A percentile compares a stretch with the other conserved stretches of the same genome.
Evolutionary conservation across 75 land plant genomes (phyloP).

Genomic region (Selaginella moellendorffii): DNA sequence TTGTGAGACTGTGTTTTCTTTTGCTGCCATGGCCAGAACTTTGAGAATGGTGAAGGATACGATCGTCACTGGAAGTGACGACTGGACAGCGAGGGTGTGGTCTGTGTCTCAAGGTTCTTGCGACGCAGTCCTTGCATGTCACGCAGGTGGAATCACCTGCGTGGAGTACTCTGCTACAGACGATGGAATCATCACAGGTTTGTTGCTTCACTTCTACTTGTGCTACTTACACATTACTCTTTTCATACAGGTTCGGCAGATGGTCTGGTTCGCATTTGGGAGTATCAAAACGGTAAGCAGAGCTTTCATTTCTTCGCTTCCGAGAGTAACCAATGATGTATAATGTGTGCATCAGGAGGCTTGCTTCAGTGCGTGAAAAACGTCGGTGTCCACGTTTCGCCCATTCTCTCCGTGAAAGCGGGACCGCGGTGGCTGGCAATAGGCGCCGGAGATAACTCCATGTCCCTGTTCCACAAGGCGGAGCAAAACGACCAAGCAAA

Average conservation of each 20-base stretch:
- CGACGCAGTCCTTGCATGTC: slow-evolving; percentile 89
- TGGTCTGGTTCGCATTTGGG: slow-evolving; percentile 92
- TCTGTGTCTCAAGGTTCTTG: slow-evolving; percentile 79
- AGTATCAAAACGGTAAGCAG: slow-evolving; percentile 56
- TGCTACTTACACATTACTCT: not conserved
- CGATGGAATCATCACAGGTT: slow-evolving; percentile 89
- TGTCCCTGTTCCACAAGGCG: slow-evolving; percentile 89
- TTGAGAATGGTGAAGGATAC: slow-evolving; percentile 88
- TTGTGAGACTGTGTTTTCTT: not conserved
- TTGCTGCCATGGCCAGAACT: slow-evolving; percentile 33
- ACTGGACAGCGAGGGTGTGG: slow-evolving; percentile 98
- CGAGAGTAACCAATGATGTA: slow-evolving; percentile 69
- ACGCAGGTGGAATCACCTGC: slow-evolving; percentile 73
- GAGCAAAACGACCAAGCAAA: slow-evolving; percentile 47
- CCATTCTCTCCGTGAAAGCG: slow-evolving; percentile 71
- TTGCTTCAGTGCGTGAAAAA: slow-evolving; percentile 61
- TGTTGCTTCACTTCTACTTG: not conserved
- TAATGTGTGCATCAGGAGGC: slow-evolving; percentile 31
- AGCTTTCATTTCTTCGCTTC: slow-evolving; percentile 35
- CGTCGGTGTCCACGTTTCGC: slow-evolving; percentile 49
- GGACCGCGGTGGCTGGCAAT: slow-evolving; percentile 82
- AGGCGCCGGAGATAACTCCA: slow-evolving; percentile 95
- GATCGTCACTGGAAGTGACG: slow-evolving; percentile 94
- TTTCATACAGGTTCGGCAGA: slow-evolving; percentile 74
- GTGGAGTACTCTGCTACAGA: slow-evolving; percentile 71